Percentiles rank a stretch among this genome's conserved stretches.
phyloP scores from a whole-genome alignment of 2,329 filamentous ascomycete species.

The Chrysoporthe puriensis region DNA sequence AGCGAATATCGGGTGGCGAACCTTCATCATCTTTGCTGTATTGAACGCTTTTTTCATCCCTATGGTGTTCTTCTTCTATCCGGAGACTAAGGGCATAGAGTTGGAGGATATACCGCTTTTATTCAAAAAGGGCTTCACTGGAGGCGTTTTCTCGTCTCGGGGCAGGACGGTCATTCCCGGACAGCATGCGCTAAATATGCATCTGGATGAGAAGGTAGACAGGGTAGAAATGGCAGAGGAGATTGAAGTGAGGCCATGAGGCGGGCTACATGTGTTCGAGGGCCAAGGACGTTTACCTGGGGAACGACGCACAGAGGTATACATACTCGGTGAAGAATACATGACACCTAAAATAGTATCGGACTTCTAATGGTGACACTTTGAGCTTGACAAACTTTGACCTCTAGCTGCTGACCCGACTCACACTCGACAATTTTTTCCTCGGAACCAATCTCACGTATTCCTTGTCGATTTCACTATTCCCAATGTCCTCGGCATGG shows the following conservation, averaged over 20 bases:
- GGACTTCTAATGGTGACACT: not conserved
- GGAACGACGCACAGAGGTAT: not conserved
- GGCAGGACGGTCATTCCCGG: conserved; percentile 16
- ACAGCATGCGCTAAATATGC: conserved; percentile 11
- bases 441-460: conserved; percentile 31
- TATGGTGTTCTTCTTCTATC: conserved; percentile 47
- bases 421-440: not conserved
- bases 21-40: conserved; percentile 30
- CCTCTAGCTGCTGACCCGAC: not conserved
- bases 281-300: not conserved
- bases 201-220: conserved; percentile 6
- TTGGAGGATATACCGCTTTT: conserved; percentile 49
- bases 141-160: conserved; percentile 35
- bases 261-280: not conserved
- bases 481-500: conserved; percentile 18
- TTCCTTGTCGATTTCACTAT: conserved; percentile 10
- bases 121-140: conserved; percentile 43
- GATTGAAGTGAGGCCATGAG: conserved; percentile 2
- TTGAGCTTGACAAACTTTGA: not conserved
- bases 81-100: conserved; percentile 47
- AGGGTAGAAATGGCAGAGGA: not conserved
- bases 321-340: not conserved
- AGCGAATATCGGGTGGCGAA: conserved; percentile 34
- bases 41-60: conserved; percentile 36
- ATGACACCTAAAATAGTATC: not conserved